Evolutionary conservation across 441 rosid genomes (phyloP), one percentile per base, ranked within the genome.

Genomic region (Brassica hybrid): DNA sequence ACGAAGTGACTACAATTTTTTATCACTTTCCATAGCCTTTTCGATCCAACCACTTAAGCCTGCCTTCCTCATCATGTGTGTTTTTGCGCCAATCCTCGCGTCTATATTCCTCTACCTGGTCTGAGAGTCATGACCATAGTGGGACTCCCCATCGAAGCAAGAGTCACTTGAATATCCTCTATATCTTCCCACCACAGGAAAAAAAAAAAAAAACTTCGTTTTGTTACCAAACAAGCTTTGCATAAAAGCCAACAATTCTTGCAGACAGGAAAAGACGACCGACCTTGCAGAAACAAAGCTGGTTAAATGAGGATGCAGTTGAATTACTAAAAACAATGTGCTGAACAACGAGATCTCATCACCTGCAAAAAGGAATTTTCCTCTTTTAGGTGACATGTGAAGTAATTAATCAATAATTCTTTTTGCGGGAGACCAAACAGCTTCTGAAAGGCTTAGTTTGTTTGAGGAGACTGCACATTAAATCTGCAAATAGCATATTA

Each of bases 101-200:
- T 95, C 98, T 19, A 19, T 88, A 80, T 84, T 69, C 99, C 98
- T 80, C 88, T 88, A 84, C 89, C 89, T 81, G 68, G 88, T 71
- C 94, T 80, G 41, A 95, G 97, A 76, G 93, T 95, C 82, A 91
- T 85, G 65, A 88, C 93, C 27, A 93, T 74, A 74, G 87, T 81
- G 45, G 98, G 99, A 83, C 97, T 93, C 64, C 98, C 99, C 96
- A 95, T 93, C 36, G 99, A 95, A 62, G 95, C 81, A 81, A 95
- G 88, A 75, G 93, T 86, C 72, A 93, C 86, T 84, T 88, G 89
- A 80, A 95, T 89, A 14, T 91, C 97, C 75, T 93, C 99, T 34
- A 94, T 89, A 82, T 94, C 98, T 86, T 91, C 97, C 21, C 21
- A 19, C 99, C 99, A 95, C 58, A 95, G 92, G 83, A 19, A 19